Percentiles rank a stretch among this genome's conserved stretches.
Conservation (phyloP, 805 yeast species). For the Kuraishia floccosa region DNA sequence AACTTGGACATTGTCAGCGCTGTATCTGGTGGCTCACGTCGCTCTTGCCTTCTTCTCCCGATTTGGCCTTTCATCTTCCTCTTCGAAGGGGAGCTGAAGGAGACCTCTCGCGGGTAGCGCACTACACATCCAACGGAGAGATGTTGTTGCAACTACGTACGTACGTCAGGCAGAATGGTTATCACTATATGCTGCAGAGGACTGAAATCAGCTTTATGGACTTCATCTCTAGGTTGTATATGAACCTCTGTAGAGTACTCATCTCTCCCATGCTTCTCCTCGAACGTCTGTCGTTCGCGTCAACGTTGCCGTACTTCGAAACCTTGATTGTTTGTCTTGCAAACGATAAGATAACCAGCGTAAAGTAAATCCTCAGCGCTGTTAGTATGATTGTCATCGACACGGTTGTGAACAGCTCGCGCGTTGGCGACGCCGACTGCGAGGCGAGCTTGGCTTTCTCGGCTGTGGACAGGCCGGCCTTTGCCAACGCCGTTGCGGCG, state of each 20-base stretch:
- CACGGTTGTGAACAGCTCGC: constrained; percentile 48
- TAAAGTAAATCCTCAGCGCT: constrained; percentile 45
- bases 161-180: no score
- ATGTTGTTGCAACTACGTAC: no score
- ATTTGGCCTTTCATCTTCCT: no score
- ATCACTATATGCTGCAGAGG: neutral
- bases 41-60: no score
- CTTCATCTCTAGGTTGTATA: neutral
- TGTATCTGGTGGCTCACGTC: no score
- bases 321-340: constrained; percentile 41
- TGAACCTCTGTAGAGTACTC: neutral
- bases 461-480: neutral
- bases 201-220: neutral
- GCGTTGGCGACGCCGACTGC: constrained; percentile 53
- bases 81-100: no score
- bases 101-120: no score
- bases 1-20: no score
- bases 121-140: no score
- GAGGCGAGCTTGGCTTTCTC: constrained; percentile 19
- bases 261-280: no score
- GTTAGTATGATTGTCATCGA: constrained; percentile 36
- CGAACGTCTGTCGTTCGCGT: neutral
- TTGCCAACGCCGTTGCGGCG: neutral
- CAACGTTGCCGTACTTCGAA: constrained; percentile 19
- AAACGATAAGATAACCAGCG: constrained; percentile 46